Conservation (phyloP, 73 alveolate genomes). For the Stentor roeselii region DNA sequence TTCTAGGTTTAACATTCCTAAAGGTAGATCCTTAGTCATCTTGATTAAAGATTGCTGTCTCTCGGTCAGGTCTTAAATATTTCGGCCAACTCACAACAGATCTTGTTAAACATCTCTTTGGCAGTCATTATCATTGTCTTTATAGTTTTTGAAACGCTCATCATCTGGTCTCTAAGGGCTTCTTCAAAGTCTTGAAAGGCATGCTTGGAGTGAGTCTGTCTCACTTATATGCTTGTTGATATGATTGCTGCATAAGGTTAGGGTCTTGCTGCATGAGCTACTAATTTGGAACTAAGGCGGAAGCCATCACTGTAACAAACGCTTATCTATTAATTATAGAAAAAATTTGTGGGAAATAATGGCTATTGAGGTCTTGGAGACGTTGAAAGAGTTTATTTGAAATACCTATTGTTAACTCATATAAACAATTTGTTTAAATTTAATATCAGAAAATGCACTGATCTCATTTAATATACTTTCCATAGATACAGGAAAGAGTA, state of each 20-base stretch:
- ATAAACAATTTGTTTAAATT: no score
- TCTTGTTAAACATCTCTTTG: background rate
- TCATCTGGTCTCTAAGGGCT: background rate
- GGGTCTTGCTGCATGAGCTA: background rate
- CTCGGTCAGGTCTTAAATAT: background rate
- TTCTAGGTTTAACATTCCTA: background rate
- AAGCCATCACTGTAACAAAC: background rate
- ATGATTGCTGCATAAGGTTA: background rate
- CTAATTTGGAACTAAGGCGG: background rate
- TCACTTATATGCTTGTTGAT: background rate
- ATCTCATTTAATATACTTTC: no score
- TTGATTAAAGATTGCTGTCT: background rate
- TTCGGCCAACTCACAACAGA: background rate
- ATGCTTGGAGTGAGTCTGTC: background rate
- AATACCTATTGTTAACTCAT: no score
- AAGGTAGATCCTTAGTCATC: background rate
- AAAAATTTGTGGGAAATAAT: no score
- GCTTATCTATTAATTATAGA: no score
- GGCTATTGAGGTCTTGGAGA: no score
- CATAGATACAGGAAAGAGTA: no score
- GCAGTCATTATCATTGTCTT: background rate
- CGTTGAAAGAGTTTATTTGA: no score
- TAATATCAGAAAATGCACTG: no score
- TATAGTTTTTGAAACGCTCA: background rate
- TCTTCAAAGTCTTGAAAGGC: background rate